Evolutionary conservation across 352 stramenopile species (phyloP), one percentile per base, ranked within the genome.

Genomic region (Blastocystis sp.): DNA sequence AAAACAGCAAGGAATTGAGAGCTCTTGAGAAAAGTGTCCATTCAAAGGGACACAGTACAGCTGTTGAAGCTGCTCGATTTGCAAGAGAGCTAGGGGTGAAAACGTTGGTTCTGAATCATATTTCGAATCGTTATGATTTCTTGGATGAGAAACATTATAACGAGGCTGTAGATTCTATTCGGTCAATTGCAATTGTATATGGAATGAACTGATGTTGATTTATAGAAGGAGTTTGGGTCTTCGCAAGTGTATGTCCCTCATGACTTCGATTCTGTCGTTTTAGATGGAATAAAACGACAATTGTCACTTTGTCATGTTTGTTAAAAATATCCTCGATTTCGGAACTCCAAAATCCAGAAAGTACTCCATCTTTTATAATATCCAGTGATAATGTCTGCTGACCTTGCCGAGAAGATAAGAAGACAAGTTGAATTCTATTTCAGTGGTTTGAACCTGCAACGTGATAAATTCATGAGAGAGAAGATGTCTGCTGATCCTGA

Each of bases 381-480:
- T 16, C 51, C 39, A 58, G 12, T 80, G 21, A 39, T 27, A 14
- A 80, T 80, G 69, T 80, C 69, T 59, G 42, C 71, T 52, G 75
- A 71, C 39, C 52, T 86, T 78, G 75, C 57, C 24, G 43, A 21
- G 0, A 86, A 86, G 75, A 86, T 86, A 73, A 78, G 37, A 66
- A 66, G 43, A 9, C 75, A 86, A 42, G 75, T 86, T 7, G 75
- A 86, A 51, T 86, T 86, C 61, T 86, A 86, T 42, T 86, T 86
- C 42, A 86, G 75, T 37, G 75, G 61, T 27, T 42, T 75, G 16
- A 86, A 86, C 42, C 42, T 86, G 42, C 75, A 77, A 27, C 57
- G 75, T 27, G 75, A 86, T 39, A 86, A 86, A 51, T 75, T 86
- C 43, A 86, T 86, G 75, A 71, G 61, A 43, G 61, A 71, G 21